These are phyloP conservation scores for Carex myosuroides DNA, from an alignment of 176 grass and related monocot species.

Conservation along the genomic window DNA sequence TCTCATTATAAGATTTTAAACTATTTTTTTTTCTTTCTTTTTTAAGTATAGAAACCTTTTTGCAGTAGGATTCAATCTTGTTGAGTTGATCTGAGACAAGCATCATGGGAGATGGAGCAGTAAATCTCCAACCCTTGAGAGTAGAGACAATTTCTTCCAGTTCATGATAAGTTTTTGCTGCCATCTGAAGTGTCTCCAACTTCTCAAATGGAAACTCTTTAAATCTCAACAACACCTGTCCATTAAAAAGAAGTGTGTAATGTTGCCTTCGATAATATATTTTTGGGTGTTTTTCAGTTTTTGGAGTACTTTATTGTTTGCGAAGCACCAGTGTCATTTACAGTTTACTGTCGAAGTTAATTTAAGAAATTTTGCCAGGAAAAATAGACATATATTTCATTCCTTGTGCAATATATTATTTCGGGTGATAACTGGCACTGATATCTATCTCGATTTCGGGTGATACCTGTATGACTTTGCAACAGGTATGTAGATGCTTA, in stretches of 20 bases:
- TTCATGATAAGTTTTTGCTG: constrained; percentile 11
- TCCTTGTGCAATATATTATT: neutral
- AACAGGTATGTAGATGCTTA: neutral
- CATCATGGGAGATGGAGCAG: neutral
- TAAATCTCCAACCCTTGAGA: constrained; percentile 16
- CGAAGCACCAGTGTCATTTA: neutral
- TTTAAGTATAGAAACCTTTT: neutral
- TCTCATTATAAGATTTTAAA: neutral
- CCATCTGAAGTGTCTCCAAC: neutral
- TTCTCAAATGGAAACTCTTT: constrained; percentile 11
- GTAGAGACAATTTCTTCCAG: constrained; percentile 9
- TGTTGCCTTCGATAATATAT: neutral
- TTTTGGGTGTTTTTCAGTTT: neutral
- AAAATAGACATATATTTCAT: neutral
- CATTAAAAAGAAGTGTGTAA: neutral
- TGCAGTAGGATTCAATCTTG: constrained; percentile 14
- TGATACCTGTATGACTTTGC: neutral
- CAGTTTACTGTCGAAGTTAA: neutral
- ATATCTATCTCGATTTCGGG: neutral
- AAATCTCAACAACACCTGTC: constrained; percentile 13
- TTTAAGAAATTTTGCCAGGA: neutral
- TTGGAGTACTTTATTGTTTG: neutral
- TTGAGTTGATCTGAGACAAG: neutral
- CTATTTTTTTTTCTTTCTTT: neutral
- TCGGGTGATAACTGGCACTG: neutral